Percentiles rank a stretch among this genome's conserved stretches.
phyloP scores from a whole-genome alignment of 768 basidiomycete genomes.

The Cyclocybe aegerita region DNA sequence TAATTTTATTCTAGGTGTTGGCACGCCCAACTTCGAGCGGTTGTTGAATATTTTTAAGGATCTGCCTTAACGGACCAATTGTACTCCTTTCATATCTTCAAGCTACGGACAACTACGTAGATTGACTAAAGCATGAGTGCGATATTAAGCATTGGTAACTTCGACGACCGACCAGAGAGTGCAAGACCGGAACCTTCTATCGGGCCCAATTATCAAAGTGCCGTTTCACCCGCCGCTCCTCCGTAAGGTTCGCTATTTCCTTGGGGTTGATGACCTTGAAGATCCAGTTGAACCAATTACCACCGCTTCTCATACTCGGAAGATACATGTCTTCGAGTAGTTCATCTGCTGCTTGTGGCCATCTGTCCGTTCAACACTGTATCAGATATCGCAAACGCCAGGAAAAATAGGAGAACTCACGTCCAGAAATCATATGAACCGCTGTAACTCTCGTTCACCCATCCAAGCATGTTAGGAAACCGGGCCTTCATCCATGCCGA shows the following conservation, averaged over 20 bases:
- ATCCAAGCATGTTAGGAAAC: slow-evolving; percentile 44
- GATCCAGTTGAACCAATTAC: slow-evolving; percentile 64
- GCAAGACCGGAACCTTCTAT: too few relatives aligned
- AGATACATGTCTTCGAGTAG: slow-evolving; percentile 60
- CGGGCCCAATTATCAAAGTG: too few relatives aligned
- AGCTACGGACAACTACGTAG: too few relatives aligned
- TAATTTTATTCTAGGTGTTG: slow-evolving; percentile 26
- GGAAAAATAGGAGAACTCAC: slow-evolving; percentile 29
- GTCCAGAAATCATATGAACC: slow-evolving; percentile 45
- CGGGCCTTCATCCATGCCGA: slow-evolving; percentile 53
- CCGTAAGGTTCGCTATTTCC: slow-evolving; percentile 23
- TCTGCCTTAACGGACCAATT: slow-evolving; percentile 14
- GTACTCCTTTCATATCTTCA: too few relatives aligned
- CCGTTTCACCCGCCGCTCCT: too few relatives aligned
- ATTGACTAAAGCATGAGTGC: too few relatives aligned
- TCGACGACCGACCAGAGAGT: too few relatives aligned
- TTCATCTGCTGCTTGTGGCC: slow-evolving; percentile 58
- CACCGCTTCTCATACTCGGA: slow-evolving; percentile 48
- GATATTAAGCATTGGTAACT: too few relatives aligned
- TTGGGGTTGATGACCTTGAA: slow-evolving; percentile 48
- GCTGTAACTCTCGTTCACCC: slow-evolving; percentile 50
- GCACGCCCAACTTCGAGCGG: slow-evolving; percentile 33
- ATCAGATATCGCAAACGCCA: too few relatives aligned
- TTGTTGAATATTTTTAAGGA: slow-evolving; percentile 16
- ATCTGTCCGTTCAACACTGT: slow-evolving; percentile 30